Percentiles rank a stretch among this genome's conserved stretches.
phyloP scores from a whole-genome alignment of 2,329 filamentous ascomycete species.

The Fusarium staphyleae region DNA sequence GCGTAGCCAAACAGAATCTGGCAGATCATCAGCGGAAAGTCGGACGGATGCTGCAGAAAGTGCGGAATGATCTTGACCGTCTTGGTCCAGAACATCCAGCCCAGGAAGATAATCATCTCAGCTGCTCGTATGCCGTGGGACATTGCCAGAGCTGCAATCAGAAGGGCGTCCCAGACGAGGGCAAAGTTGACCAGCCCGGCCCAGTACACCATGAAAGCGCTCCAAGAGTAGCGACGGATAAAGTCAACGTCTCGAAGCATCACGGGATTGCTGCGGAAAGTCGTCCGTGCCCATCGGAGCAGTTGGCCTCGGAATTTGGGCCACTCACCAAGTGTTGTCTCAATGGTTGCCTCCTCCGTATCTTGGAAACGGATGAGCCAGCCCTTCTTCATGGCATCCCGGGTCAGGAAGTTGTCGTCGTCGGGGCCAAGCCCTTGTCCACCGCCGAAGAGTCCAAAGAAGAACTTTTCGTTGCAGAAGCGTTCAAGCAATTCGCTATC shows the following conservation, averaged over 20 bases:
- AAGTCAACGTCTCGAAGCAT: conserved; percentile 54
- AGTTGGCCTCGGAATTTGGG: conserved; percentile 61
- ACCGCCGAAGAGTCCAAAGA: conserved; percentile 49
- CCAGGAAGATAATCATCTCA: conserved; percentile 27
- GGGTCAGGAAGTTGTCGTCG: conserved; percentile 69
- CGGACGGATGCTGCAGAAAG: conserved; percentile 57
- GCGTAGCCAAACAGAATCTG: conserved; percentile 63
- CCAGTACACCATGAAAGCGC: conserved; percentile 63
- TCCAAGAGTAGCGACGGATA: conserved; percentile 49
- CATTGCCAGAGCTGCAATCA: conserved; percentile 47
- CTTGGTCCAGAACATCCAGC: conserved; percentile 64
- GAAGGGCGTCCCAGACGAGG: conserved; percentile 55
- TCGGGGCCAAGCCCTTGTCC: conserved; percentile 53
- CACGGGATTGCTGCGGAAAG: conserved; percentile 62
- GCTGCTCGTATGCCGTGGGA: neutral
- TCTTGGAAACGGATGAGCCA: conserved; percentile 64
- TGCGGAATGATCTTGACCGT: conserved; percentile 63
- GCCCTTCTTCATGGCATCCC: conserved; percentile 57
- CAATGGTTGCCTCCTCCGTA: conserved; percentile 54
- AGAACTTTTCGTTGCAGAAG: conserved; percentile 60
- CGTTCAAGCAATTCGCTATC: conserved; percentile 49
- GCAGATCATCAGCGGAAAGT: conserved; percentile 57
- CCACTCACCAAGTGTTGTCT: conserved; percentile 60
- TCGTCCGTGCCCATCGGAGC: conserved; percentile 64
- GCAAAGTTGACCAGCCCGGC: conserved; percentile 63